Base-by-base conservation (phyloP, 495 filamentous ascomycete genomes). In the Penicillium atrosanguineum region DNA sequence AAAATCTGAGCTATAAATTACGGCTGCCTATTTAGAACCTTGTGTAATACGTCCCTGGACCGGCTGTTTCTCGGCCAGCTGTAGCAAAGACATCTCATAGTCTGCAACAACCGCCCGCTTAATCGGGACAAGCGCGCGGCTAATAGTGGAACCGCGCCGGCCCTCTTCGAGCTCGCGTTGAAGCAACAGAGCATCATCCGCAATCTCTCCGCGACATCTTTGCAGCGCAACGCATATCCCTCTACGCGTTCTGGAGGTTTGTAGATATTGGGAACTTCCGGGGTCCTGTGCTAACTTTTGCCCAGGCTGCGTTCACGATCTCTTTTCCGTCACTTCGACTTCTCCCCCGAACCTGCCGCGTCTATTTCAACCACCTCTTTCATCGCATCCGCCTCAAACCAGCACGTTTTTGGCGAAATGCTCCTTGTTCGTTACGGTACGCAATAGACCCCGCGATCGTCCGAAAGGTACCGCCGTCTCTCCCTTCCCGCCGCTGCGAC, bases 81-180 rank as follows among this genome's bases (percentile, higher is more conserved):
- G 14, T 34, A 14, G 11, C 9, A 34, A 15, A 14, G 11, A 8
- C 23, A 34, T 34, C 11, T 34, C 31, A 34, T 34, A 12, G 31
- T 34, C 31, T 8, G 9, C 31, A 34, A 34, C 12, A 34, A 14
- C 31, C 31, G 31, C 31, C 14, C 31, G 12, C 23, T 31, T 41
- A 26, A 34, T 34, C 12, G 3, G 31, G 31, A 34, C 11, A 34
- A 34, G 8, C 48, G 57, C 53, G 53, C 57, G 53, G 53, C 42
- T 50, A 50, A 36, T 43, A 46, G 45, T 60, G 53, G 53, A 52
- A n/a, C 52, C 48, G 44, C 28, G 31, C 44, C 53, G 48, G 6
- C 18, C 41, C 23, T 42, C 46, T 23, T 55, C 31, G 50, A 61
- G 54, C 50, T 57, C 54, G 45, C 45, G 45, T 40, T 40, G 44